Evolutionary conservation across 495 filamentous ascomycete species (phyloP).

Genomic region (Penicillium cinerascens): DNA sequence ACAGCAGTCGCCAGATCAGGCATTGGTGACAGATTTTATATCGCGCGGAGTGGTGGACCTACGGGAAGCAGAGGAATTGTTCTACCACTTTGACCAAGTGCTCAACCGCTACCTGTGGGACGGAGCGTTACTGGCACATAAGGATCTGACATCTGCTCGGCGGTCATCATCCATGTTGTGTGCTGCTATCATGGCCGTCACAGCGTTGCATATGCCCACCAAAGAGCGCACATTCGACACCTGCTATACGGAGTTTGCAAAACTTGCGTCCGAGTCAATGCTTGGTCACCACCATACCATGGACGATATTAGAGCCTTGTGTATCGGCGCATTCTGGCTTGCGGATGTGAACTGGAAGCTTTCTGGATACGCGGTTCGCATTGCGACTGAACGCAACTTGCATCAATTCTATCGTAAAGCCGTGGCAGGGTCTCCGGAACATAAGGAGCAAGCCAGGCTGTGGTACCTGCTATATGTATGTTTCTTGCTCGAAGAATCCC

Average conservation of each 20-base stretch:
- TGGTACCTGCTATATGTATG: conserved; percentile 55
- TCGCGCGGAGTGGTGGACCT: conserved; percentile 44
- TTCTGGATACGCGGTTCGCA: conserved; percentile 55
- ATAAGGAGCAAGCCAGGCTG: conserved; percentile 44
- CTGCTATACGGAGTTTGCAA: conserved; percentile 52
- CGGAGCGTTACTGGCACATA: conserved; percentile 44
- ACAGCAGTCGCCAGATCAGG: conserved; percentile 33
- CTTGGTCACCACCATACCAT: conserved; percentile 47
- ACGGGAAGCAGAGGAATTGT: conserved; percentile 49
- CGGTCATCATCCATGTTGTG: conserved; percentile 48
- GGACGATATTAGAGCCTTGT: conserved; percentile 52
- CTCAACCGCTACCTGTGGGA: conserved; percentile 55
- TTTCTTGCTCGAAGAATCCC: not conserved
- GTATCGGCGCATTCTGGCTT: conserved; percentile 55
- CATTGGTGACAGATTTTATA: conserved; percentile 51
- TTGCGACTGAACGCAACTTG: conserved; percentile 50
- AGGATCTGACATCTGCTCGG: conserved; percentile 41
- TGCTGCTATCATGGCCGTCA: conserved; percentile 50
- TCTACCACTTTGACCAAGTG: conserved; percentile 48
- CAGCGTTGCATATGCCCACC: conserved; percentile 48
- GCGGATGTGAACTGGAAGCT: conserved; percentile 54
- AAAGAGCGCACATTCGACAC: conserved; percentile 47
- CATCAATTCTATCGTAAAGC: conserved; percentile 51
- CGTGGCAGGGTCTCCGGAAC: conserved; percentile 42
- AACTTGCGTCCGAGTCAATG: conserved; percentile 50